phyloP scores from a whole-genome alignment of 495 filamentous ascomycete species.

The Pyrenopolyporus hunteri region DNA sequence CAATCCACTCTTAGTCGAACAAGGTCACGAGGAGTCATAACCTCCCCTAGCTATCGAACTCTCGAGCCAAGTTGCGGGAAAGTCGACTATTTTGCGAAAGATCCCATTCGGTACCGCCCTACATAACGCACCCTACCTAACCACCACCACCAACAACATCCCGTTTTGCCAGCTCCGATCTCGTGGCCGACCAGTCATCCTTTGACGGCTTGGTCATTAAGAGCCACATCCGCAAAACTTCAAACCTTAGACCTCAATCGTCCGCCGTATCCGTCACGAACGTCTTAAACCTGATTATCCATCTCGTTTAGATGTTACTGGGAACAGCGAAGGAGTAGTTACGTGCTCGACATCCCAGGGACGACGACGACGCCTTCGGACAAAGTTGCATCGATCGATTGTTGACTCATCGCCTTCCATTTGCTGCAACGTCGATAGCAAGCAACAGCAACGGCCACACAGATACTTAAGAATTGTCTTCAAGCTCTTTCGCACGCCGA shows the following conservation, averaged over 20 bases:
- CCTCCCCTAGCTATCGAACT: conserved; percentile 2
- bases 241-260: too few relatives aligned
- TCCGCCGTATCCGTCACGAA: conserved; percentile 45
- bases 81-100: conserved; percentile 27
- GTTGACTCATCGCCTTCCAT: conserved; percentile 33
- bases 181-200: conserved; percentile 39
- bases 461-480: conserved; percentile 11
- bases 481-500: conserved; percentile 26
- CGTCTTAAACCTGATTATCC: conserved; percentile 21
- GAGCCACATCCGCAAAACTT: conserved; percentile 24
- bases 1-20: conserved; percentile 24
- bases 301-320: conserved; percentile 25
- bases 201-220: conserved; percentile 33
- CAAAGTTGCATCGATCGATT: conserved; percentile 36
- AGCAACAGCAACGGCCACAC: conserved; percentile 34
- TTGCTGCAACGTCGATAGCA: conserved; percentile 7
- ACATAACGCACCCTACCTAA: too few relatives aligned
- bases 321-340: conserved; percentile 21
- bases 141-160: conserved; percentile 31
- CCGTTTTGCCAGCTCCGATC: conserved; percentile 23
- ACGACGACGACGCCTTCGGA: conserved; percentile 41
- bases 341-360: conserved; percentile 18
- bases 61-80: conserved; percentile 36
- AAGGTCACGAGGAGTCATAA: conserved; percentile 41
- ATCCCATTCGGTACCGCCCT: conserved; percentile 16